A percentile compares a stretch with the other conserved stretches of the same genome.
Conservation (phyloP, 2,329 filamentous ascomycete genomes). For the Fusarium keratoplasticum region DNA sequence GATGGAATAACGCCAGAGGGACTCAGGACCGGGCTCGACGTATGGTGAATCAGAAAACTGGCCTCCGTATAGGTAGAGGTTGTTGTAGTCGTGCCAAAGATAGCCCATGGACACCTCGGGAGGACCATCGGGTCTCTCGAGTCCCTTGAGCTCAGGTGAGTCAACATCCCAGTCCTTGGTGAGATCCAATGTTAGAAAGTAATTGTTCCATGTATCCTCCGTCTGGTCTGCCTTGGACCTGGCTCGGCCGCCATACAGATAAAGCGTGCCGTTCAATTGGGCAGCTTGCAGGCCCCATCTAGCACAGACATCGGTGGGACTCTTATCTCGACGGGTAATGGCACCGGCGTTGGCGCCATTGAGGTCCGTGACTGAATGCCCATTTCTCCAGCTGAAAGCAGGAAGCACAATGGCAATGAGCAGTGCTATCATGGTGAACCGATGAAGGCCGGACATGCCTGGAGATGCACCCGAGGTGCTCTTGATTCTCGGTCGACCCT, state of each 20-base stretch:
- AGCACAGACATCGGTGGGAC: slow-evolving; percentile 64
- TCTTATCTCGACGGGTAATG: slow-evolving; percentile 46
- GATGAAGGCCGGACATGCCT: slow-evolving; percentile 55
- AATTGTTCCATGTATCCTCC: slow-evolving; percentile 78
- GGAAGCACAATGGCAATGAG: slow-evolving; percentile 64
- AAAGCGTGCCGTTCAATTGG: slow-evolving; percentile 79
- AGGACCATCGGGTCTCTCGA: slow-evolving; percentile 74
- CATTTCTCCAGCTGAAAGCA: slow-evolving; percentile 56
- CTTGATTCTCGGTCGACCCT: slow-evolving; percentile 56
- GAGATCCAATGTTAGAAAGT: slow-evolving; percentile 78
- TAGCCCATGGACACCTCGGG: slow-evolving; percentile 79
- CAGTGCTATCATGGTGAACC: slow-evolving; percentile 60
- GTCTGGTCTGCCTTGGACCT: slow-evolving; percentile 68
- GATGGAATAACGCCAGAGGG: slow-evolving; percentile 79
- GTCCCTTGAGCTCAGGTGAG: slow-evolving; percentile 70
- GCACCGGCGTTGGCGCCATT: slow-evolving; percentile 62
- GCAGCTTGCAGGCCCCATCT: slow-evolving; percentile 77
- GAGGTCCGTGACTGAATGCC: slow-evolving; percentile 52
- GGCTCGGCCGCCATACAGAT: slow-evolving; percentile 79
- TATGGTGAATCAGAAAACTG: slow-evolving; percentile 75
- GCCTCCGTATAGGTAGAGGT: slow-evolving; percentile 80
- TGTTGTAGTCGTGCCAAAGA: slow-evolving; percentile 78
- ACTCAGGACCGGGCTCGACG: slow-evolving; percentile 66
- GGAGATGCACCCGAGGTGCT: slow-evolving; percentile 58
- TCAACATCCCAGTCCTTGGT: slow-evolving; percentile 77